Percentiles rank a stretch among this genome's conserved stretches.
phyloP scores from a whole-genome alignment of 176 grass and related monocot genomes.

The Themeda triandra region DNA sequence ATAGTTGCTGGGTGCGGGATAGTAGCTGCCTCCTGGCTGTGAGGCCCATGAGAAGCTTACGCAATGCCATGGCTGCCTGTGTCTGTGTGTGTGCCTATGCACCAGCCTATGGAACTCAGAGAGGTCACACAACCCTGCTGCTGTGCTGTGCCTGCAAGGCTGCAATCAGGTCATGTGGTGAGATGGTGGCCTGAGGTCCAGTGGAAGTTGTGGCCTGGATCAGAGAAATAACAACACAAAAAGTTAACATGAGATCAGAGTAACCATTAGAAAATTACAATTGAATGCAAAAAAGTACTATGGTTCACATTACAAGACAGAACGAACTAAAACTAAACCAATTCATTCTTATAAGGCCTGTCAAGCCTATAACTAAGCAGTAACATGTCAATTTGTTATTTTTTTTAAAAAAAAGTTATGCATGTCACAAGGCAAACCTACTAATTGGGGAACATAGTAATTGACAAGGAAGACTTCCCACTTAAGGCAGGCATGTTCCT shows the following conservation, averaged over 20 bases:
- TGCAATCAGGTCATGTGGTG: not conserved
- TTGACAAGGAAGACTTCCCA: not conserved
- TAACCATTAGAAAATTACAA: not conserved
- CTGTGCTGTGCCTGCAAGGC: not conserved
- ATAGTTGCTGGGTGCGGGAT: not conserved
- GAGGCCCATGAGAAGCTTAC: constrained; percentile 10
- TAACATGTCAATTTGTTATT: not conserved
- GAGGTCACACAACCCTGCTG: not conserved
- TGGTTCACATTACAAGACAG: not conserved
- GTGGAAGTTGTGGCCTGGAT: not conserved
- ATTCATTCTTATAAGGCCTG: not conserved
- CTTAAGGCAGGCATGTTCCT: not conserved
- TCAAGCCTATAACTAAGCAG: not conserved
- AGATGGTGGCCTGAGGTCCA: not conserved
- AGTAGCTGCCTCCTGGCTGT: not conserved
- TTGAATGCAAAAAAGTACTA: not conserved
- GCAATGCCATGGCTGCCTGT: constrained; percentile 24
- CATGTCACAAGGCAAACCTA: not conserved
- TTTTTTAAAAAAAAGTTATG: not conserved
- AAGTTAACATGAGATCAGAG: not conserved
- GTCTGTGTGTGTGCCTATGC: not conserved
- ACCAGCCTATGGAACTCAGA: not conserved
- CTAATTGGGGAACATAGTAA: not conserved
- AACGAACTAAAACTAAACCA: not conserved
- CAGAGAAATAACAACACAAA: not conserved